Evolutionary conservation across 495 filamentous ascomycete species (phyloP).

Genomic region (Annulohypoxylon maeteangense): DNA sequence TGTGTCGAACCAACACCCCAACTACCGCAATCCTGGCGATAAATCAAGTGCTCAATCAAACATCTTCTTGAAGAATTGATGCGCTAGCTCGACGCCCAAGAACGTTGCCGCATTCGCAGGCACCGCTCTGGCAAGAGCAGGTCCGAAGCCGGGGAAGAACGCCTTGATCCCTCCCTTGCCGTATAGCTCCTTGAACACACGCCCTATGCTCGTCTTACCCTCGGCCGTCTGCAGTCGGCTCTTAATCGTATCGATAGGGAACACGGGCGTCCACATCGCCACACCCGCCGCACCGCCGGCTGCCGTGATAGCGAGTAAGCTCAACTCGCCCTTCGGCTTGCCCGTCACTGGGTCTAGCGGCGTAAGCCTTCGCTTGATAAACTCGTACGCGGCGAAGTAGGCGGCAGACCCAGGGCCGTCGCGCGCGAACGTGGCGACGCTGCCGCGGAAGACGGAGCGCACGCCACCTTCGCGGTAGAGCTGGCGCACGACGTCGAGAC

Average conservation of each 20-base stretch:
- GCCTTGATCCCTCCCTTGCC: constrained; percentile 83
- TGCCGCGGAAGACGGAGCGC: constrained; percentile 89
- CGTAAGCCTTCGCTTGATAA: constrained; percentile 88
- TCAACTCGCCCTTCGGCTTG: constrained; percentile 76
- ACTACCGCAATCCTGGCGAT: background rate
- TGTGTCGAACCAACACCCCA: background rate
- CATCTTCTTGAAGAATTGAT: constrained; percentile 81
- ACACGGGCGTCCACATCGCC: constrained; percentile 99
- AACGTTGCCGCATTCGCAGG: constrained; percentile 87
- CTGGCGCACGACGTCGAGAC: constrained; percentile 92
- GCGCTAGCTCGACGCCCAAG: constrained; percentile 82
- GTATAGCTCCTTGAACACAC: constrained; percentile 82
- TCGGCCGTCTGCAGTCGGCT: constrained; percentile 90
- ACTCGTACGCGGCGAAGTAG: constrained; percentile 98
- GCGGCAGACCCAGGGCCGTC: constrained; percentile 93
- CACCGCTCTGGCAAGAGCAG: constrained; percentile 90
- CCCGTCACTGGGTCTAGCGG: constrained; percentile 81
- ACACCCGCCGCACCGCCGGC: constrained; percentile 93
- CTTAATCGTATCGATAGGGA: constrained; percentile 98
- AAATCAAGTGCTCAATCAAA: constrained; percentile 59
- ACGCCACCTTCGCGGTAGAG: constrained; percentile 92
- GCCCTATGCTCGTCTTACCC: constrained; percentile 83
- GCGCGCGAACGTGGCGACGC: constrained; percentile 87
- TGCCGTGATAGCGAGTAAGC: constrained; percentile 80
- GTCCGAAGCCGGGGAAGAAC: constrained; percentile 97